These are phyloP conservation scores for Decorospora gaudefroyi DNA, from an alignment of 2,329 filamentous ascomycete genomes.

Conservation along the genomic window DNA sequence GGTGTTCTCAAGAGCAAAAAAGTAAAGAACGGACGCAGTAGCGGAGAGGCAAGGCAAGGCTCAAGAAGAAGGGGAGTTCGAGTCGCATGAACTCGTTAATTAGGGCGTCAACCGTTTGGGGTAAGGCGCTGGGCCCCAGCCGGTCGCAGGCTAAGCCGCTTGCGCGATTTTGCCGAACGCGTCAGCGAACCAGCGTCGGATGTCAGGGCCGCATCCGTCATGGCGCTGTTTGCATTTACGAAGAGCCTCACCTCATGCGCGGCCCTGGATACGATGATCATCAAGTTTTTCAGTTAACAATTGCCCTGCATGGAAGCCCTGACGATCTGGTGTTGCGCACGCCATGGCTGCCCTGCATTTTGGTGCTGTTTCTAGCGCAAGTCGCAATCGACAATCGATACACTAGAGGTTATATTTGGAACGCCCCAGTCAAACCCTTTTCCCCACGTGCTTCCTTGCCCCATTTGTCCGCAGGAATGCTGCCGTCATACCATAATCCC, in stretches of 20 bases:
- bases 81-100: slow-evolving; percentile 6
- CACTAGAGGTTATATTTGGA: slow-evolving; percentile 9
- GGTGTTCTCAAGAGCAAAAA: neutral
- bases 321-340: slow-evolving; percentile 3
- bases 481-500: neutral
- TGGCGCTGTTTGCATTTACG: neutral
- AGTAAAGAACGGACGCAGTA: slow-evolving; percentile 1
- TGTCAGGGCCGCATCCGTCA: neutral
- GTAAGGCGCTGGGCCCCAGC: neutral
- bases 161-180: neutral
- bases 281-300: neutral
- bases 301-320: slow-evolving; percentile 5
- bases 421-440: slow-evolving; percentile 3
- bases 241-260: neutral
- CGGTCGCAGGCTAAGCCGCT: neutral
- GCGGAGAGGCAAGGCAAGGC: slow-evolving; percentile 7
- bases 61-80: slow-evolving; percentile 9
- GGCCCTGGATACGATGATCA: neutral
- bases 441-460: slow-evolving; percentile 7
- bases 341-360: slow-evolving; percentile 14
- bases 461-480: neutral
- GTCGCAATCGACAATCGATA: slow-evolving; percentile 15
- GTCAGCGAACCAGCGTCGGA: neutral
- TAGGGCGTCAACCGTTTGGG: slow-evolving; percentile 4
- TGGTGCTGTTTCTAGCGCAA: too few species aligned